Percentiles rank a stretch among this genome's conserved stretches.
Evolutionary conservation across 768 basidiomycete genomes (phyloP).

Genomic region (Leccinellum albellum): DNA sequence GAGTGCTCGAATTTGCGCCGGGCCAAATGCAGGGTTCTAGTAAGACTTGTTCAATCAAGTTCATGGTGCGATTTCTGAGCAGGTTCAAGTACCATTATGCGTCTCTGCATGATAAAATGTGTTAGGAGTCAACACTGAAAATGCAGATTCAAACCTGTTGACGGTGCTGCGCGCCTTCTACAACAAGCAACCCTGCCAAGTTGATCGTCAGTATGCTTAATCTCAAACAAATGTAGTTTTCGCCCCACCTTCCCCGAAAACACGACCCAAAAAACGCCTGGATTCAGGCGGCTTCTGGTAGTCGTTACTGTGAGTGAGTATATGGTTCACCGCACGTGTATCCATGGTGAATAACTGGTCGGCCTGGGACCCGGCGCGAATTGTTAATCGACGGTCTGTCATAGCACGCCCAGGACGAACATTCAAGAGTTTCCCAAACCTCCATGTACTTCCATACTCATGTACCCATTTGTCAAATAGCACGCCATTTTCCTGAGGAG

Average conservation of each 20-base stretch:
- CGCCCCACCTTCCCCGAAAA: conserved; percentile 40
- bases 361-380: conserved; percentile 14
- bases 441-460: conserved; percentile 46
- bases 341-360: conserved; percentile 55
- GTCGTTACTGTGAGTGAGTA: conserved; percentile 51
- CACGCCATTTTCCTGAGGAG: conserved; percentile 23
- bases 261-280: conserved; percentile 34
- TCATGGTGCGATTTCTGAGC: background rate
- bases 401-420: conserved; percentile 28
- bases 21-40: conserved; percentile 66
- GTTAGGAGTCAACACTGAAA: background rate
- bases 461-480: conserved; percentile 44
- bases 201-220: background rate
- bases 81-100: conserved; percentile 26
- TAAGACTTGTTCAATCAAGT: conserved; percentile 7
- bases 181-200: conserved; percentile 46
- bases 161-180: conserved; percentile 39
- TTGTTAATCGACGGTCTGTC: background rate
- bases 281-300: conserved; percentile 53
- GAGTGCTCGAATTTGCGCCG: conserved; percentile 52
- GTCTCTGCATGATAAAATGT: conserved; percentile 10
- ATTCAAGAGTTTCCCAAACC: conserved; percentile 41
- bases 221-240: background rate
- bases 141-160: conserved; percentile 31
- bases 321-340: conserved; percentile 57